Evolutionary conservation across 2,329 filamentous ascomycete genomes (phyloP), one percentile per base, ranked within the genome.

Genomic region (Colletotrichum eleusines): DNA sequence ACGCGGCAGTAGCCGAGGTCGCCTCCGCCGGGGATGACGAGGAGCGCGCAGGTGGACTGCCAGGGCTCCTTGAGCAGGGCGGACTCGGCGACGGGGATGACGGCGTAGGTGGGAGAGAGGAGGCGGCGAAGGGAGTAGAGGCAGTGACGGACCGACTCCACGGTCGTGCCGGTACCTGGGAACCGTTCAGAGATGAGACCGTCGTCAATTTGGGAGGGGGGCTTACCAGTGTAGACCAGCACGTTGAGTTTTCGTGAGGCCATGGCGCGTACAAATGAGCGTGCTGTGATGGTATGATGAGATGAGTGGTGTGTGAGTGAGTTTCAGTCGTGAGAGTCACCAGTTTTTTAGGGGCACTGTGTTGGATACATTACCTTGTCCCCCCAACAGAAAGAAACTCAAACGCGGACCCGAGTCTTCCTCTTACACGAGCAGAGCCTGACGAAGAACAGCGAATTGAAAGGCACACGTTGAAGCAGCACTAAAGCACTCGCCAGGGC

Each of bases 11-110:
- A 99, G 60, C 92, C 94, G 62, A 97, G 86, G 78, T 99, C 96
- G n/a, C 94, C 95, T 40, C 96, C 96, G 28, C 96, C 96, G 1
- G 96, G 96, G 63, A 99, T 90, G 2, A 98, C 95, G 8, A 99
- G 87, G 12, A 98, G 87, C 0, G 94, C 94, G 79, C 95, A 98
- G 2, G 94, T 92, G 3, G 92, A 84, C 1, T 90, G 87, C 96
- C 96, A 99, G 16, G 96, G 96, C 80, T 99, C 96, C 74, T 95
- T 94, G 77, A 97, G 85, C 68, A 99, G 85, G 74, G 92, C 90
- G 8, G 91, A 86, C 69, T 94, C 92, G 35, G 89, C 91, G 73
- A 98, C 88, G 65, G 94, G 92, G 73, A 95, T 95, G 73, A 99
- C 94, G 70, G 95, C 96, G 83, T 99, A 98, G 80, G 95, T 92